Conservation (phyloP, 257 asterid genomes). For the Leptodermis oblonga region DNA sequence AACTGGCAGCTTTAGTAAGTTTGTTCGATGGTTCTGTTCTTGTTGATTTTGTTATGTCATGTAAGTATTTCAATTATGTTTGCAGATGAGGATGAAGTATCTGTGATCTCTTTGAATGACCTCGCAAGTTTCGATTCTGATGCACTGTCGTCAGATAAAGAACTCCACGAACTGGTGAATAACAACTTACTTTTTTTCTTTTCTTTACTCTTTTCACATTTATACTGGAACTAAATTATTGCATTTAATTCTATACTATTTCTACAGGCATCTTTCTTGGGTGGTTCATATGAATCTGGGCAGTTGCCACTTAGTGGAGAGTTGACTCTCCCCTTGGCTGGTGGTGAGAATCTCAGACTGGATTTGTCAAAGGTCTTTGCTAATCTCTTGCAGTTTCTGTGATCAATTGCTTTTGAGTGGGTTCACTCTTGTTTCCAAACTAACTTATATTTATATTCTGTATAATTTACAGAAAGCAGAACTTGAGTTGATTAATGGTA, state of each 20-base stretch:
- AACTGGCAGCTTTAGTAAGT: slow-evolving; percentile 24
- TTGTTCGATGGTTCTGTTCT: slow-evolving; percentile 12
- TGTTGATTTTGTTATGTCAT: slow-evolving; percentile 13
- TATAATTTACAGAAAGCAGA: slow-evolving; percentile 63
- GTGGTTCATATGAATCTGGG: slow-evolving; percentile 75
- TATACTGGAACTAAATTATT: slow-evolving; percentile 1
- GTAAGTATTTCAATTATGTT: slow-evolving; percentile 10
- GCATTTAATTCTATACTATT: slow-evolving; percentile 16
- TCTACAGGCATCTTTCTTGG: slow-evolving; percentile 76
- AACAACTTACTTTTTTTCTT: slow-evolving; percentile 10
- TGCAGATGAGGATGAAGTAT: slow-evolving; percentile 64
- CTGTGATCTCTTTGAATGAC: slow-evolving; percentile 58
- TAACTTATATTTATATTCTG: slow-evolving; percentile 3
- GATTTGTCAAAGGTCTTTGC: slow-evolving; percentile 67
- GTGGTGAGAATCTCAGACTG: slow-evolving; percentile 59
- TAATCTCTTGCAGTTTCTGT: slow-evolving; percentile 9
- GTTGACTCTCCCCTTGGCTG: slow-evolving; percentile 53
- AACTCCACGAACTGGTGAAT: slow-evolving; percentile 71
- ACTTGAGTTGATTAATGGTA: slow-evolving; percentile 53
- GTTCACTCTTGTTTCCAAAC: slow-evolving; percentile 2
- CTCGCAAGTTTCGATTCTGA: slow-evolving; percentile 29
- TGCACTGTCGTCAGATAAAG: slow-evolving; percentile 62
- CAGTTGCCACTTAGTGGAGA: slow-evolving; percentile 57
- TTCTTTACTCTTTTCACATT: neutral
- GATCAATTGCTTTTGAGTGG: neutral